phyloP scores from a whole-genome alignment of 768 basidiomycete genomes.

The Chiua virens region DNA sequence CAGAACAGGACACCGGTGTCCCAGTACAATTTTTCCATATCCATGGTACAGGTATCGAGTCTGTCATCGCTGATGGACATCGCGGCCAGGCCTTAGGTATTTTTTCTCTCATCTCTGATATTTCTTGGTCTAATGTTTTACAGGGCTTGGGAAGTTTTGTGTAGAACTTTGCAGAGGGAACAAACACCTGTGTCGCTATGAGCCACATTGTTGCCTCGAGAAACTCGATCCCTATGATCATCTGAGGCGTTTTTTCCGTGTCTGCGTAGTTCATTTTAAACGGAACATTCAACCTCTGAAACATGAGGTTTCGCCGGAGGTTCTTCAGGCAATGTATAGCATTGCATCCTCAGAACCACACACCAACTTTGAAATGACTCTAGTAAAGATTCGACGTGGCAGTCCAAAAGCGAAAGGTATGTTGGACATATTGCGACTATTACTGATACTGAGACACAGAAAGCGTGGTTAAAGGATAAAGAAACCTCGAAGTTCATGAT shows the following conservation, averaged over 20 bases:
- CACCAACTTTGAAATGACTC: too few species aligned
- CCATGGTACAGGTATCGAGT: background rate
- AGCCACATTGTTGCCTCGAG: background rate
- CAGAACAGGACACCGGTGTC: background rate
- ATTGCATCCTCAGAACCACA: background rate
- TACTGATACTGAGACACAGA: too few species aligned
- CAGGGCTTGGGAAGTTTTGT: conserved; percentile 5
- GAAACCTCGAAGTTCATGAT: too few species aligned
- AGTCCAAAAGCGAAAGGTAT: too few species aligned
- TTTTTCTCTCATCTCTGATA: background rate
- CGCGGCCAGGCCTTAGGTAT: conserved; percentile 1
- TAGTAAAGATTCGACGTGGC: too few species aligned
- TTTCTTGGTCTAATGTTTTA: background rate
- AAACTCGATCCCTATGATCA: conserved; percentile 7
- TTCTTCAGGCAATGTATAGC: background rate
- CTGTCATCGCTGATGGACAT: conserved; percentile 8
- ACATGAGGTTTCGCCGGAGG: background rate
- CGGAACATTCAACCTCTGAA: background rate
- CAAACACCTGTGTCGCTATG: background rate
- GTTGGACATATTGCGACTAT: too few species aligned
- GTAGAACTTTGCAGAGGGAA: too few species aligned
- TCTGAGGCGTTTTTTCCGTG: background rate
- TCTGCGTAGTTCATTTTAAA: conserved; percentile 1
- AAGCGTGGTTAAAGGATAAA: too few species aligned
- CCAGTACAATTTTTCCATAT: background rate